Evolutionary conservation across 202 grass and related monocot genomes (phyloP).

Genomic region (Tripidium arundinaceum): DNA sequence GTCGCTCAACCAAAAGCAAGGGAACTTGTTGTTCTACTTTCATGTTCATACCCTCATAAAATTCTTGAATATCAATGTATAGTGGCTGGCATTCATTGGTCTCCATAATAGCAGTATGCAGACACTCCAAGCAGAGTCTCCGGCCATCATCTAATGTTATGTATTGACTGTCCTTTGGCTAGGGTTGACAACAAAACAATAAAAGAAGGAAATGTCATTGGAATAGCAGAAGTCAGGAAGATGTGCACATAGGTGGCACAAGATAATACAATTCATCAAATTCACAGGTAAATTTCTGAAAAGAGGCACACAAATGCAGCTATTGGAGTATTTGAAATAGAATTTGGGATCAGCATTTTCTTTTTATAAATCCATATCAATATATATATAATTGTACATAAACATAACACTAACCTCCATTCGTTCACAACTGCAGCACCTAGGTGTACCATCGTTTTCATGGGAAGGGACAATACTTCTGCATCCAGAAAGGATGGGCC

Average conservation of each 20-base stretch:
- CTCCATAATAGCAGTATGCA: constrained; percentile 84
- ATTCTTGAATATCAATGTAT: constrained; percentile 93
- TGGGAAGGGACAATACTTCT: constrained; percentile 88
- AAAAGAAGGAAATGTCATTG: constrained; percentile 1
- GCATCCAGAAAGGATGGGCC: constrained; percentile 86
- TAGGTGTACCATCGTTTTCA: constrained; percentile 76
- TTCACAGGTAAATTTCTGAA: constrained; percentile 11
- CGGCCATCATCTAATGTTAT: constrained; percentile 90
- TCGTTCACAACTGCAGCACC: constrained; percentile 89
- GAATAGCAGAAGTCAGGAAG: not conserved
- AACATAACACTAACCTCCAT: constrained; percentile 66
- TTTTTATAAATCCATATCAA: not conserved
- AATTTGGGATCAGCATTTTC: constrained; percentile 2
- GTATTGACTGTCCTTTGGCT: constrained; percentile 74
- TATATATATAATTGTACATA: not conserved
- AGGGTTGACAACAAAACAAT: constrained; percentile 18
- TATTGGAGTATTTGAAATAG: not conserved
- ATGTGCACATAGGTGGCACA: not conserved
- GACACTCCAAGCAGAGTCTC: constrained; percentile 87
- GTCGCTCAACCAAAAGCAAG: constrained; percentile 81
- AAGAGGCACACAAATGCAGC: not conserved
- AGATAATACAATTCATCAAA: constrained; percentile 15
- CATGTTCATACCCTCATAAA: constrained; percentile 95
- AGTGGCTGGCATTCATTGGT: constrained; percentile 83
- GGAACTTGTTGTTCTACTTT: constrained; percentile 87